phyloP scores from a whole-genome alignment of 1,139 yeast genomes.

The Magnusiomyces magnusii region DNA sequence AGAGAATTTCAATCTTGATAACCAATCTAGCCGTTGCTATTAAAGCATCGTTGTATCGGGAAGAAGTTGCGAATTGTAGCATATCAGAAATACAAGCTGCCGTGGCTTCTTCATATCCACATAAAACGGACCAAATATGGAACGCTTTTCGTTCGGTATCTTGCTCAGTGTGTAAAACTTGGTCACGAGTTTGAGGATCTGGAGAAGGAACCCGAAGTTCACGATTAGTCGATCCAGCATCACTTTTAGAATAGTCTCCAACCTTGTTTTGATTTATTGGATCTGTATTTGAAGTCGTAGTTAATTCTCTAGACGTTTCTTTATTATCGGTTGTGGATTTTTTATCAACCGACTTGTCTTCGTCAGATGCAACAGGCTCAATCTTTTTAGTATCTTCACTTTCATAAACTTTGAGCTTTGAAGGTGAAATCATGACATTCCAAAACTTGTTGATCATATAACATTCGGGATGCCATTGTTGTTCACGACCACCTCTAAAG shows the following conservation, averaged over 20 bases:
- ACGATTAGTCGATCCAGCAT: not conserved
- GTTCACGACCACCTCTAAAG: slow-evolving; percentile 85
- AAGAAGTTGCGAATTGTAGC: slow-evolving; percentile 78
- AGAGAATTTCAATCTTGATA: slow-evolving; percentile 65
- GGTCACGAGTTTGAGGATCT: slow-evolving; percentile 45
- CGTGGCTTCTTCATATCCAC: slow-evolving; percentile 86
- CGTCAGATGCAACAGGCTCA: not conserved
- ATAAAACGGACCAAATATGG: slow-evolving; percentile 80
- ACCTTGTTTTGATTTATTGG: not conserved
- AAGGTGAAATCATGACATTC: slow-evolving; percentile 50
- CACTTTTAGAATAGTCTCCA: not conserved
- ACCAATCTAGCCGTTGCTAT: slow-evolving; percentile 68
- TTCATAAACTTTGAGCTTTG: slow-evolving; percentile 4
- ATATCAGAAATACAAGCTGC: slow-evolving; percentile 90
- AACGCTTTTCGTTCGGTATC: slow-evolving; percentile 62
- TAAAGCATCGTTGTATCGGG: slow-evolving; percentile 64
- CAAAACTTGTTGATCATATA: slow-evolving; percentile 96
- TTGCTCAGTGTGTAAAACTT: slow-evolving; percentile 49
- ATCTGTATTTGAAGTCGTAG: not conserved
- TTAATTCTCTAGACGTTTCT: not conserved
- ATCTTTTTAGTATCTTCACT: not conserved
- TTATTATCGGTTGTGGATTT: not conserved
- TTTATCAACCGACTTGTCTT: not conserved
- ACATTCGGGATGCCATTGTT: slow-evolving; percentile 99
- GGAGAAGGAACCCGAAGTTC: slow-evolving; percentile 1